These are phyloP conservation scores for Tephrocybe sp. DNA, from an alignment of 768 basidiomycete genomes.

Conservation along the genomic window DNA sequence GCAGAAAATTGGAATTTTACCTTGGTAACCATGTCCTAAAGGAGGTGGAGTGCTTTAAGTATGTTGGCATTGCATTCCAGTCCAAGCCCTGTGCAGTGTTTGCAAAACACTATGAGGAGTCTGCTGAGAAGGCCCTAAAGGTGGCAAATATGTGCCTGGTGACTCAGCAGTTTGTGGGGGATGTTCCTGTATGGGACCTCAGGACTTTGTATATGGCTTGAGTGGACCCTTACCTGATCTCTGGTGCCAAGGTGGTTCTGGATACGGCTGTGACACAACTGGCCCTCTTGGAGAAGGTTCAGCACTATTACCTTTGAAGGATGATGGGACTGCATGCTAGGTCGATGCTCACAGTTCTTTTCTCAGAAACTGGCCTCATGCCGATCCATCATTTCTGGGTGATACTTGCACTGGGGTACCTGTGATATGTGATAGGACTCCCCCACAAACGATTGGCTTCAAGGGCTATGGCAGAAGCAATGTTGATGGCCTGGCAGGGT, in stretches of 20 bases:
- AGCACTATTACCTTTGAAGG: not conserved
- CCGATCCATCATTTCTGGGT: not conserved
- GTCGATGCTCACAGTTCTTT: not conserved
- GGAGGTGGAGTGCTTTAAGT: not conserved
- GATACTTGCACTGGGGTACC: not conserved
- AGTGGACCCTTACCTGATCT: not conserved
- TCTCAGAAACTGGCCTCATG: conserved; percentile 2
- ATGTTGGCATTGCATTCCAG: not conserved
- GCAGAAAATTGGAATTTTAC: not conserved
- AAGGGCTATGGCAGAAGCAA: not conserved
- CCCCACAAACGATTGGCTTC: not conserved
- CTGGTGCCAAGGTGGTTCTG: not conserved
- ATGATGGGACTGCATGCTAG: not conserved
- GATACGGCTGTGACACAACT: not conserved
- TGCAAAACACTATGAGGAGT: not conserved
- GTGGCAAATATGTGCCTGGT: not conserved
- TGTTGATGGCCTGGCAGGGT: not conserved
- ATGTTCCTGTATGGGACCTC: not conserved
- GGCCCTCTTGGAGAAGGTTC: conserved; percentile 39
- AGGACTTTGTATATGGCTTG: not conserved
- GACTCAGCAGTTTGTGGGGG: not conserved
- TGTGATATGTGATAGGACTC: not conserved
- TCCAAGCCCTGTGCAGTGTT: not conserved
- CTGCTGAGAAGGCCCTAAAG: not conserved
- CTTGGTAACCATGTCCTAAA: not conserved